Percentiles rank a stretch among this genome's conserved stretches.
phyloP scores from a whole-genome alignment of 345 rosid genomes.

The Lepidium aucheri region DNA sequence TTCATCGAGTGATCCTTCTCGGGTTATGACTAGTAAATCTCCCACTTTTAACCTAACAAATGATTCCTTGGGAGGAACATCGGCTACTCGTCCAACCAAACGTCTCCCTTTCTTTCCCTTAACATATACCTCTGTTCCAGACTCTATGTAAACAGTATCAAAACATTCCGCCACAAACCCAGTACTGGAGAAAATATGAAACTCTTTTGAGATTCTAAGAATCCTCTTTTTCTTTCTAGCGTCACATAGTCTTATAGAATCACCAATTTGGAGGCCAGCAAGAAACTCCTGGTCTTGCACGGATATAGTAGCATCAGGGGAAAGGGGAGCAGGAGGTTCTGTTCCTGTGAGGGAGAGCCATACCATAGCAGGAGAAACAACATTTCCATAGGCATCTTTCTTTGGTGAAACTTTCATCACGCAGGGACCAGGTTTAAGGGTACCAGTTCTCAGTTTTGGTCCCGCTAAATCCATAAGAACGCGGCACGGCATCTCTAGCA shows the following conservation, averaged over 20 bases:
- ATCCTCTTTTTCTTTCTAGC: constrained; percentile 52
- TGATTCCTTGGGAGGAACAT: constrained; percentile 47
- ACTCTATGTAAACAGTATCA: constrained; percentile 46
- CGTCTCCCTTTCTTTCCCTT: constrained; percentile 45
- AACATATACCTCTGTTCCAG: constrained; percentile 38
- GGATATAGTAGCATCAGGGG: constrained; percentile 41
- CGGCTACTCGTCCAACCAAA: constrained; percentile 39
- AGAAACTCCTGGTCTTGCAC: constrained; percentile 39
- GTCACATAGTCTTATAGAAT: constrained; percentile 40
- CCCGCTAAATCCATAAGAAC: constrained; percentile 75
- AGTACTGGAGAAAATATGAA: constrained; percentile 43
- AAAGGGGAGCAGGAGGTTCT: constrained; percentile 48
- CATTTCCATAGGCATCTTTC: constrained; percentile 49
- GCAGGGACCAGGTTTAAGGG: constrained; percentile 50
- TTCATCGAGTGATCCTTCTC: constrained; percentile 32
- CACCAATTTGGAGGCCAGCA: constrained; percentile 37
- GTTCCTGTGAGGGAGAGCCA: constrained; percentile 49
- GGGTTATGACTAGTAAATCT: constrained; percentile 45
- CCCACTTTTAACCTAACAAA: constrained; percentile 52
- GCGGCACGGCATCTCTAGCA: constrained; percentile 55
- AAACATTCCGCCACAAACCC: constrained; percentile 52
- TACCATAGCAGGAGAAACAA: constrained; percentile 42
- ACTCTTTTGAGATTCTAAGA: constrained; percentile 36
- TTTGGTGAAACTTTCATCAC: constrained; percentile 51
- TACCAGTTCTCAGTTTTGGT: constrained; percentile 61